These are phyloP conservation scores for Chrysoporthe puriensis DNA, from an alignment of 2,329 filamentous ascomycete genomes.

Conservation along the genomic window DNA sequence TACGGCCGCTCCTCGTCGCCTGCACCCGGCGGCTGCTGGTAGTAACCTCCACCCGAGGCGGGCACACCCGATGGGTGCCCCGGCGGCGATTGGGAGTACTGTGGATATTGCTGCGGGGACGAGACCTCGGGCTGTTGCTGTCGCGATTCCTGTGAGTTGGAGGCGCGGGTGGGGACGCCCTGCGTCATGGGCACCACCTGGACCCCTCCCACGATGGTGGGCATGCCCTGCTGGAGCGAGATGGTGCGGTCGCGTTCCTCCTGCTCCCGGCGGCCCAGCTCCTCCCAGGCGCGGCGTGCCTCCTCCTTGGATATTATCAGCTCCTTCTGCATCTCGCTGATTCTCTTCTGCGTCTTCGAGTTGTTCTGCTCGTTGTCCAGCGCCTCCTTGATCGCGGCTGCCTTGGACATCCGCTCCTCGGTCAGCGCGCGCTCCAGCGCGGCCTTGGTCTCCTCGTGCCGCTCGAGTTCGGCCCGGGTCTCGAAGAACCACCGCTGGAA, in stretches of 20 bases:
- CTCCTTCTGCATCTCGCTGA: conserved; percentile 91
- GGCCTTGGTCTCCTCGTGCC: conserved; percentile 78
- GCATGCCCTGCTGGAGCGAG: conserved; percentile 84
- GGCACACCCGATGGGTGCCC: conserved; percentile 41
- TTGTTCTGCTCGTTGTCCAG: conserved; percentile 72
- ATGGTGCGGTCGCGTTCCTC: conserved; percentile 86
- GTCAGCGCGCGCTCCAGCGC: conserved; percentile 78
- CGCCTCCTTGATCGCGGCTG: conserved; percentile 68
- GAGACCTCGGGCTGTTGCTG: conserved; percentile 31
- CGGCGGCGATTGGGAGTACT: conserved; percentile 36
- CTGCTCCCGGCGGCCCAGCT: conserved; percentile 89
- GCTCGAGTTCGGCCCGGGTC: conserved; percentile 85
- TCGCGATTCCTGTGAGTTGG: conserved; percentile 47
- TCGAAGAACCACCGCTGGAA: conserved; percentile 99
- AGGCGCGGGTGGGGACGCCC: conserved; percentile 62
- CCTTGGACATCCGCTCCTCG: conserved; percentile 71
- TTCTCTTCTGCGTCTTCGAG: conserved; percentile 71
- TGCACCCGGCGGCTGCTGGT: conserved; percentile 47
- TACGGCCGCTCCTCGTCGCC: conserved; percentile 48
- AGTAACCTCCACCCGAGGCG: conserved; percentile 44
- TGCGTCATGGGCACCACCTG: conserved; percentile 94
- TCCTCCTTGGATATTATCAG: conserved; percentile 95
- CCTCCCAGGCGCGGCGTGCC: conserved; percentile 94
- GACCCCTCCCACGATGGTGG: conserved; percentile 88
- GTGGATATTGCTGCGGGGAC: conserved; percentile 32